These are phyloP conservation scores for Canariomyces notabilis DNA, from an alignment of 2,329 filamentous ascomycete genomes.

Conservation along the genomic window DNA sequence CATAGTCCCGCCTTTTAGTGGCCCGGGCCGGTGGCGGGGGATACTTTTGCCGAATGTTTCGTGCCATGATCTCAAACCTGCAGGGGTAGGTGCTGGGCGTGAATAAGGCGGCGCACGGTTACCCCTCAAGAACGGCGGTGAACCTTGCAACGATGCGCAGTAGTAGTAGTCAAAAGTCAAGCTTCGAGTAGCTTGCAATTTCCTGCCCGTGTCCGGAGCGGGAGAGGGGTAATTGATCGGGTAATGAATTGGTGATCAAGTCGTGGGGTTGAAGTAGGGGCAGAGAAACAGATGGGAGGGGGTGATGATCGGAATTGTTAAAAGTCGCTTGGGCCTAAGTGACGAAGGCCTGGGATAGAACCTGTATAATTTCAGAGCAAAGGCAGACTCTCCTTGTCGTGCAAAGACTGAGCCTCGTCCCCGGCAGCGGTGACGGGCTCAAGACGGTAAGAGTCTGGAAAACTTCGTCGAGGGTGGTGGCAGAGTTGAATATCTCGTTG, in stretches of 20 bases:
- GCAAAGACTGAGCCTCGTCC: constrained; percentile 9
- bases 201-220: constrained; percentile 5
- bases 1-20: constrained; percentile 45
- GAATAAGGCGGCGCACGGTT: constrained; percentile 16
- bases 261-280: background rate
- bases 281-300: background rate
- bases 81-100: constrained; percentile 21
- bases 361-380: constrained; percentile 18
- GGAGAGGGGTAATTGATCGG: background rate
- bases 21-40: constrained; percentile 40
- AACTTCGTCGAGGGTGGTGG: constrained; percentile 65
- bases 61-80: constrained; percentile 41
- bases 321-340: constrained; percentile 13
- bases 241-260: background rate
- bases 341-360: constrained; percentile 19
- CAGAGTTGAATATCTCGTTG: constrained; percentile 65
- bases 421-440: constrained; percentile 17
- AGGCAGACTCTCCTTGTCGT: constrained; percentile 24
- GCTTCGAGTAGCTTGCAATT: background rate
- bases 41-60: constrained; percentile 48
- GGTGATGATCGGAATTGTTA: background rate
- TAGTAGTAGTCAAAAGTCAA: background rate
- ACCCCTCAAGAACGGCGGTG: constrained; percentile 35
- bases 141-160: constrained; percentile 18
- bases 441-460: constrained; percentile 53